Base-by-base conservation (phyloP, 2,329 filamentous ascomycete genomes). In the Atkinsonella texensis region DNA sequence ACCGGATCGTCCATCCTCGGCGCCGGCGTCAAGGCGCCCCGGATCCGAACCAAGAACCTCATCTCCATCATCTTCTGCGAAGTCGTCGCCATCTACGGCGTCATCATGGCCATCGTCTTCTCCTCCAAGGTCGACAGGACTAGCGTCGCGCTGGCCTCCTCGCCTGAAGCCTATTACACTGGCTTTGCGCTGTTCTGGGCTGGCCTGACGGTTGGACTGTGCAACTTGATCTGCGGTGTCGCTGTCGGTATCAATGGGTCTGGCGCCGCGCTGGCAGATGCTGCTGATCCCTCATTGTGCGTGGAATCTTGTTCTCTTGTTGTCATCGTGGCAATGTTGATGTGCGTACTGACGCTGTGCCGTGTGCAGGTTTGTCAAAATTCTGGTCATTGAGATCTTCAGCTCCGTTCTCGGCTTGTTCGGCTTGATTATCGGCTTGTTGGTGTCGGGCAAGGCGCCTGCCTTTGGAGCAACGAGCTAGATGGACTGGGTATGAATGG, bases 1-100 rank as follows among this genome's bases (percentile, higher is more conserved):
- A 98, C 93, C 35, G 94, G 94, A 62, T 94, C 90, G 53, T 95
- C 93, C 53, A 98, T 98, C 68, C 80, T 98, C 59, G 94, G 94
- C 64, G 93, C 88, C 62, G 93, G 93, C 74, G 93, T 98, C 65
- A 91, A 87, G 70, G 91, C 93, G 45, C 94, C 94, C 39, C 86
- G 93, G 62, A 98, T 98, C 72, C 88, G 93, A 68, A 98, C 93
- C 57, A 98, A 98, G 83, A 98, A 98, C 77, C 73, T 98, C 65
- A 97, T 98, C 68, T 97, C 91, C 63, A 98, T 98, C 71, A 97
- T 98, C 73, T 98, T 98, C 74, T 98, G 93, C 76, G 93, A 98
- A 74, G 93, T 98, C 65, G 93, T 98, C 64, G 93, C 93, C 70
- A 98, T 98, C 70, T 98, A 98, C 78, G 94, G 94, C 63, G 91